A percentile compares a stretch with the other conserved stretches of the same genome.
phyloP scores from a whole-genome alignment of 2,329 filamentous ascomycete species.

The Nannizziopsis arthrosporioides region DNA sequence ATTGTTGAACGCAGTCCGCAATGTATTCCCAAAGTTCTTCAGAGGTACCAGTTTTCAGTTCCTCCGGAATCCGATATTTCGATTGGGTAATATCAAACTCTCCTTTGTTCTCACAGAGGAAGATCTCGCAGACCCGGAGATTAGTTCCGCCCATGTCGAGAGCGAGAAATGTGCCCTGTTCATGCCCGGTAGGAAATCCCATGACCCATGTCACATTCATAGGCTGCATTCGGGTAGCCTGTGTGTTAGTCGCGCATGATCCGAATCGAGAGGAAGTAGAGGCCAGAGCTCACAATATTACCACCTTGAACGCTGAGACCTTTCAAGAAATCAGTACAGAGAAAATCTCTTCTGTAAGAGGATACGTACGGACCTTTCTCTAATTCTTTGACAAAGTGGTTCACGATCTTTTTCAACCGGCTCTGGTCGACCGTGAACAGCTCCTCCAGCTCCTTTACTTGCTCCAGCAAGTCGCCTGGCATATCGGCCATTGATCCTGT shows the following conservation, averaged over 20 bases:
- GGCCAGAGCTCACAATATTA: conserved; percentile 60
- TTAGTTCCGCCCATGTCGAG: conserved; percentile 97
- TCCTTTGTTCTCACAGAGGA: conserved; percentile 71
- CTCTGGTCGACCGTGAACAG: conserved; percentile 64
- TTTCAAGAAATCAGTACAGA: conserved; percentile 24
- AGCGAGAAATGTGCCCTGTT: conserved; percentile 77
- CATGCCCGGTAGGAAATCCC: conserved; percentile 72
- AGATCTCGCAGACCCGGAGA: conserved; percentile 80
- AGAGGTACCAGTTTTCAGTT: conserved; percentile 71
- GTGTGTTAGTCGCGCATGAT: conserved; percentile 13
- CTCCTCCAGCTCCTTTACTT: conserved; percentile 76
- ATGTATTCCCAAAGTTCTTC: conserved; percentile 93
- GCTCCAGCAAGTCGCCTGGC: conserved; percentile 66
- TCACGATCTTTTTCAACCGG: conserved; percentile 80
- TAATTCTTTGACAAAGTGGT: conserved; percentile 81
- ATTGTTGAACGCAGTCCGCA: conserved; percentile 81
- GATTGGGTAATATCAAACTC: conserved; percentile 92
- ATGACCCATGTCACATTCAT: conserved; percentile 99
- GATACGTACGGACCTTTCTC: conserved; percentile 54
- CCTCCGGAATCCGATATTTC: conserved; percentile 89
- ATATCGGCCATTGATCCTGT: conserved; percentile 76
- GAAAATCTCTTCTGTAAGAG: neutral
- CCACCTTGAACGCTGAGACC: conserved; percentile 78
- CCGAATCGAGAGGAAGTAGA: neutral
- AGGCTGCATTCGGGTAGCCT: conserved; percentile 47